Evolutionary conservation across 352 stramenopile species (phyloP).

Genomic region (Pythium plurisporium): DNA sequence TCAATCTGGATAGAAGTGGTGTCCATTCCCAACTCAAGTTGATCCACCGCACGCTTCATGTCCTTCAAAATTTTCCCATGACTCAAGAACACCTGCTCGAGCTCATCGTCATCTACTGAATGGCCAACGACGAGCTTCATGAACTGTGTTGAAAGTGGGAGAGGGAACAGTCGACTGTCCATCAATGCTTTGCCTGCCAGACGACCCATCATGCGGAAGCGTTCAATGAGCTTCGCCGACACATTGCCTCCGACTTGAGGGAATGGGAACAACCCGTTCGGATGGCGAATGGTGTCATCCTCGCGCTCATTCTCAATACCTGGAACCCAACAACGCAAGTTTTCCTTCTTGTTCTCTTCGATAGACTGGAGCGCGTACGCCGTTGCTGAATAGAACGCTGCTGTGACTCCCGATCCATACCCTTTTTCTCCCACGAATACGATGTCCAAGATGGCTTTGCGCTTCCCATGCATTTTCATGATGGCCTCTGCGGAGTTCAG

Average conservation of each 20-base stretch:
- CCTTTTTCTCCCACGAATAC: slow-evolving; percentile 84
- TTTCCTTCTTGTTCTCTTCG: slow-evolving; percentile 35
- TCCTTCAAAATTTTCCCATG: slow-evolving; percentile 57
- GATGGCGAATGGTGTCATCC: slow-evolving; percentile 57
- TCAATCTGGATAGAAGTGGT: slow-evolving; percentile 53
- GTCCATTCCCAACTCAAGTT: slow-evolving; percentile 23
- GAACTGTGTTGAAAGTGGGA: slow-evolving; percentile 72
- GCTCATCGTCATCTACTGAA: slow-evolving; percentile 41
- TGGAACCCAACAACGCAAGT: slow-evolving; percentile 51
- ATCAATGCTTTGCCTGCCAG: slow-evolving; percentile 79
- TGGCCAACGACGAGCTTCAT: slow-evolving; percentile 73
- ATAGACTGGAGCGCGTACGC: slow-evolving; percentile 59
- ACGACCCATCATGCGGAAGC: slow-evolving; percentile 79
- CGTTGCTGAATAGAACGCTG: slow-evolving; percentile 80
- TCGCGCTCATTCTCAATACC: slow-evolving; percentile 41
- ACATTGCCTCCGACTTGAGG: slow-evolving; percentile 28
- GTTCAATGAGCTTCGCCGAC: slow-evolving; percentile 38
- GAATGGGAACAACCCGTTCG: slow-evolving; percentile 76
- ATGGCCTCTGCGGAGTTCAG: slow-evolving; percentile 68
- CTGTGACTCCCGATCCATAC: slow-evolving; percentile 81
- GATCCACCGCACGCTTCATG: slow-evolving; percentile 29
- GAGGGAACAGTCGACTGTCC: slow-evolving; percentile 69
- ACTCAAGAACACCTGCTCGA: slow-evolving; percentile 56
- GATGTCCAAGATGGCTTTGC: slow-evolving; percentile 78
- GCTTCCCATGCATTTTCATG: slow-evolving; percentile 85